Percentiles rank a stretch among this genome's conserved stretches.
These are phyloP conservation scores for Cyberlindnera mycetangii DNA, from an alignment of 805 yeast genomes.

Conservation along the genomic window DNA sequence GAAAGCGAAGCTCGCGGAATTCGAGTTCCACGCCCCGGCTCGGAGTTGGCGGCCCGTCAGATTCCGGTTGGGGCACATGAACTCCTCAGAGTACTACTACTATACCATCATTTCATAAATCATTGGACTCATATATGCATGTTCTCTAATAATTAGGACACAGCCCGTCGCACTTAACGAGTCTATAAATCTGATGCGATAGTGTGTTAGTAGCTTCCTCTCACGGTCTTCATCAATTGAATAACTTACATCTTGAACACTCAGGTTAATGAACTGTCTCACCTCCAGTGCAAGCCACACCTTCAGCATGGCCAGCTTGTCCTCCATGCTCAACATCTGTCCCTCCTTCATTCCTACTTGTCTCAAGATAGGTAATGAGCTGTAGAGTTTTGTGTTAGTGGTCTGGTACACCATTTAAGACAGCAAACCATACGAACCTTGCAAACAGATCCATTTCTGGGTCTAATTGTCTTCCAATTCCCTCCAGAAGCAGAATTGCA, in stretches of 20 bases:
- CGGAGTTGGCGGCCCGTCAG: neutral
- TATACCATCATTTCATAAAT: neutral
- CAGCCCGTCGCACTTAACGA: constrained; percentile 62
- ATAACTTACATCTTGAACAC: constrained; percentile 69
- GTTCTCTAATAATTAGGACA: constrained; percentile 54
- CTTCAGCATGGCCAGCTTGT: constrained; percentile 76
- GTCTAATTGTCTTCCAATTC: constrained; percentile 91
- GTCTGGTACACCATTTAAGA: constrained; percentile 34
- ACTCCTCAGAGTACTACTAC: neutral
- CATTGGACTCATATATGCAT: neutral
- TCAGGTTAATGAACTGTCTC: constrained; percentile 79
- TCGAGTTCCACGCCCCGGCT: neutral
- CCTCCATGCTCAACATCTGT: constrained; percentile 52
- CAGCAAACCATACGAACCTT: constrained; percentile 70
- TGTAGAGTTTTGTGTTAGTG: constrained; percentile 19
- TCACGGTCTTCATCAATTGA: too few relatives aligned
- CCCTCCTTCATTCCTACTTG: constrained; percentile 75
- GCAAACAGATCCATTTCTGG: constrained; percentile 93
- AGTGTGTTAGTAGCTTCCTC: constrained; percentile 11
- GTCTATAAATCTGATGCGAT: constrained; percentile 38
- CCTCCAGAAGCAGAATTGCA: constrained; percentile 87
- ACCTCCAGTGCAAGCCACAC: constrained; percentile 91
- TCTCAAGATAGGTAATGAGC: constrained; percentile 44
- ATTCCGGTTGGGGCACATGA: neutral
- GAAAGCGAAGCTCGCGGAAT: constrained; percentile 17